These are phyloP conservation scores for Coniochaeta sp. DNA, from an alignment of 2,329 filamentous ascomycete species.

Conservation along the genomic window DNA sequence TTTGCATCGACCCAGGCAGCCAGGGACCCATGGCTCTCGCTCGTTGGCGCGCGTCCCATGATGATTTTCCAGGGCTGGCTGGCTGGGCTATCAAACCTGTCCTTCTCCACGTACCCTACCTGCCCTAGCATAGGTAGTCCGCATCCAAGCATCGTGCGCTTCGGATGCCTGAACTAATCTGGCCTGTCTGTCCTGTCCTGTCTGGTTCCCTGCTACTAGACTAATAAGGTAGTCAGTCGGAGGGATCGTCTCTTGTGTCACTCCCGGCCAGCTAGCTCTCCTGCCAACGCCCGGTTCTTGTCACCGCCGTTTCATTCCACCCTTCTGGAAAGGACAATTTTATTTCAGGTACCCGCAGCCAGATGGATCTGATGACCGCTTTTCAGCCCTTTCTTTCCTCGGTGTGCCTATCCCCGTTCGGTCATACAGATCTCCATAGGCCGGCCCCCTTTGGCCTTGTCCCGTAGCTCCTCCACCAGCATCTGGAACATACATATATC, in stretches of 20 bases:
- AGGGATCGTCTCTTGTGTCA: conserved; percentile 14
- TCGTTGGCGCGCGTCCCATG: background rate
- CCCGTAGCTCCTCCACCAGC: background rate
- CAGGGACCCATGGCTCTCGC: conserved; percentile 4
- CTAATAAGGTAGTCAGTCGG: too few species aligned
- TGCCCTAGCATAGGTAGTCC: too few species aligned
- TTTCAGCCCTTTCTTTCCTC: conserved; percentile 1
- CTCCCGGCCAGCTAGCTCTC: conserved; percentile 5
- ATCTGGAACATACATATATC: background rate
- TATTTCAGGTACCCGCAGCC: conserved; percentile 10
- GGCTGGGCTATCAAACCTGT: conserved; percentile 9
- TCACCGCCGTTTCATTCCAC: conserved; percentile 19
- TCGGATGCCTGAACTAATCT: conserved; percentile 14
- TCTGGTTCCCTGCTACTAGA: conserved; percentile 14
- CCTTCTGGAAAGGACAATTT: conserved; percentile 12
- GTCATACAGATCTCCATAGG: background rate
- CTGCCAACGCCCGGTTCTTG: conserved; percentile 11
- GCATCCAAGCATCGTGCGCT: conserved; percentile 12
- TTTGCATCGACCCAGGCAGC: background rate
- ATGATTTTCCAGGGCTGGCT: conserved; percentile 8
- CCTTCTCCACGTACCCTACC: conserved; percentile 4
- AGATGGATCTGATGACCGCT: conserved; percentile 1
- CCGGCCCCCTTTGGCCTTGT: background rate
- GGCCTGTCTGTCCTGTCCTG: too few species aligned
- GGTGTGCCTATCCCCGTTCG: background rate